Conservation (phyloP, 495 filamentous ascomycete species). For the Podospora tetraspora region DNA sequence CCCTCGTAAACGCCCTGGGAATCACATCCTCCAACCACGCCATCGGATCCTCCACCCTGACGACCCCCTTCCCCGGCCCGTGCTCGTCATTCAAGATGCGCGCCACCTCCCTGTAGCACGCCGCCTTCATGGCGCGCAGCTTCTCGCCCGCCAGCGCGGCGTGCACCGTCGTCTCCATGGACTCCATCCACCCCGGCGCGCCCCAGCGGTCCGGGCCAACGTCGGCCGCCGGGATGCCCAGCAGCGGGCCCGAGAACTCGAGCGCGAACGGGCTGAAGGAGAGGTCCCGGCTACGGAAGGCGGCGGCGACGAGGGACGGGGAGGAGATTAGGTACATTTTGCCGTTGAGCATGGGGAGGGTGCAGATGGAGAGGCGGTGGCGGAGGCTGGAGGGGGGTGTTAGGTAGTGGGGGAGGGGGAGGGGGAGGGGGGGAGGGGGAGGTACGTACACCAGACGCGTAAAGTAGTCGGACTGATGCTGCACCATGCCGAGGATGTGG, state of each 20-base stretch:
- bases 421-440: slow-evolving; percentile 23
- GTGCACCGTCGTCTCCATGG: not conserved
- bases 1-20: slow-evolving; percentile 31
- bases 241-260: slow-evolving; percentile 5
- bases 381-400: not conserved
- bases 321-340: slow-evolving; percentile 22
- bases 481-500: slow-evolving; percentile 13
- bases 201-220: not conserved
- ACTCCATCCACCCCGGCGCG: slow-evolving; percentile 5
- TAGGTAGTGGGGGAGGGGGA: slow-evolving; percentile 37
- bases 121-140: not conserved
- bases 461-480: slow-evolving; percentile 10
- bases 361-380: slow-evolving; percentile 31
- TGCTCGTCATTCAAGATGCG: not conserved
- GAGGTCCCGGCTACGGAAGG: slow-evolving; percentile 10
- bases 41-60: slow-evolving; percentile 18
- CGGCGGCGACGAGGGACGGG: slow-evolving; percentile 14
- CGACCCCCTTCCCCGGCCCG: not conserved
- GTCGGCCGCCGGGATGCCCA: not conserved
- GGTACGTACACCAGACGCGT: slow-evolving; percentile 20
- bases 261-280: slow-evolving; percentile 13
- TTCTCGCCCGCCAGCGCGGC: slow-evolving; percentile 3
- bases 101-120: not conserved
- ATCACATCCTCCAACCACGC: slow-evolving; percentile 35
- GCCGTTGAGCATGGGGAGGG: slow-evolving; percentile 29